Evolutionary conservation across 2,329 filamentous ascomycete genomes (phyloP).

Genomic region (Penicillium sp.): DNA sequence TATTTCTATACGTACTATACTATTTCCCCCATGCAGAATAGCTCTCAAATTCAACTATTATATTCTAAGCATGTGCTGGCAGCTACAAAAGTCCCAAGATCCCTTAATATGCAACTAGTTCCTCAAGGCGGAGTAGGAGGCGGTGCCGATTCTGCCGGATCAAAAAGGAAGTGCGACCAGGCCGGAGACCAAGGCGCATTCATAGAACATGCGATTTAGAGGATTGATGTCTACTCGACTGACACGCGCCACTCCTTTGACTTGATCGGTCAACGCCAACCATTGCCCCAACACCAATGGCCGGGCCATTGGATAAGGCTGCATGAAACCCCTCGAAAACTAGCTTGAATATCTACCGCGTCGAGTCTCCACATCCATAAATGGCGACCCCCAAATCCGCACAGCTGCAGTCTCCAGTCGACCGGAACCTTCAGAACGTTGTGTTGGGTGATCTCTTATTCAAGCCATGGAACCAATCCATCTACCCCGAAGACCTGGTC

Average conservation of each 20-base stretch:
- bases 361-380: constrained; percentile 8
- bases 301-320: constrained; percentile 11
- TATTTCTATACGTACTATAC: too few relatives aligned
- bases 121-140: too few relatives aligned
- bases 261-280: background rate
- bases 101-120: too few relatives aligned
- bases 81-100: too few relatives aligned
- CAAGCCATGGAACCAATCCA: constrained; percentile 89
- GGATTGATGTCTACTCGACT: background rate
- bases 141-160: too few relatives aligned
- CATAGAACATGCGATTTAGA: background rate
- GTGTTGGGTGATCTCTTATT: constrained; percentile 83
- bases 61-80: too few relatives aligned
- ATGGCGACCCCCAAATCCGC: constrained; percentile 34
- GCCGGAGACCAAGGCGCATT: background rate
- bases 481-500: constrained; percentile 73
- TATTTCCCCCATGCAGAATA: too few relatives aligned
- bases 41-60: too few relatives aligned
- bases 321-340: constrained; percentile 15
- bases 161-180: too few relatives aligned
- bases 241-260: background rate
- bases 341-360: constrained; percentile 4
- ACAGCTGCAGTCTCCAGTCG: constrained; percentile 42
- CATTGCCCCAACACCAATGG: constrained; percentile 17
- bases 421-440: constrained; percentile 83